These are phyloP conservation scores for Cordyceps militaris DNA, from an alignment of 2,329 filamentous ascomycete species.

Conservation along the genomic window DNA sequence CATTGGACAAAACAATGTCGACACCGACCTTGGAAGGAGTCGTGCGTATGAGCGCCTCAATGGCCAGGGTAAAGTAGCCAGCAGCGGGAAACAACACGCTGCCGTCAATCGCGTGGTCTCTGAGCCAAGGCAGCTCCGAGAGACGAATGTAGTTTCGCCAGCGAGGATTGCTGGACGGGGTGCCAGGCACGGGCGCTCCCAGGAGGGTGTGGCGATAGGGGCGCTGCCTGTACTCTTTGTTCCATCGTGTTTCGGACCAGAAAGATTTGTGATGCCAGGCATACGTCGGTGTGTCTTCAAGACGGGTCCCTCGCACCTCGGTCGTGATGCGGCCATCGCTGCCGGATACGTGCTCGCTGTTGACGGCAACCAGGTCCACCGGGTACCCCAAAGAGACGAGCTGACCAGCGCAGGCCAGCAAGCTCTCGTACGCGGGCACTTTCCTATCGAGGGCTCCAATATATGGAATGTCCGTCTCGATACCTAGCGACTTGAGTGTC, in stretches of 20 bases:
- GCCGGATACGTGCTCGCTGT: conserved; percentile 4
- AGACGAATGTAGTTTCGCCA: conserved; percentile 28
- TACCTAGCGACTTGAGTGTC: conserved; percentile 16
- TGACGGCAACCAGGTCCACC: conserved; percentile 23
- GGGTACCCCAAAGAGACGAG: conserved; percentile 23
- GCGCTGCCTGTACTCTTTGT: conserved; percentile 19
- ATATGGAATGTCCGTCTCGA: conserved; percentile 24
- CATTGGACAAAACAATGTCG: conserved; percentile 17
- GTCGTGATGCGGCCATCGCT: not conserved
- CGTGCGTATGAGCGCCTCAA: conserved; percentile 21
- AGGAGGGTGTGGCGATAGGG: conserved; percentile 23
- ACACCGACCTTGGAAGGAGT: conserved; percentile 11
- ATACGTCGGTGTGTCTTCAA: conserved; percentile 22
- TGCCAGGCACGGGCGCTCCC: conserved; percentile 16
- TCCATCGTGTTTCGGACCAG: conserved; percentile 22
- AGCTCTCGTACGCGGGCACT: conserved; percentile 19
- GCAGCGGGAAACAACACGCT: conserved; percentile 27
- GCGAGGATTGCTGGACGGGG: conserved; percentile 20
- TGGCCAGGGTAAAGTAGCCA: conserved; percentile 27
- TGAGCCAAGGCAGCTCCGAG: conserved; percentile 28
- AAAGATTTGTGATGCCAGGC: conserved; percentile 26
- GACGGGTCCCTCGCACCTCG: not conserved
- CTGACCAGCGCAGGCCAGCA: conserved; percentile 21
- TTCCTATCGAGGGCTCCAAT: conserved; percentile 21
- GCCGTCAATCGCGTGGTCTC: conserved; percentile 25